These are phyloP conservation scores for Fusarium algeriense DNA, from an alignment of 2,329 filamentous ascomycete species.

Conservation along the genomic window DNA sequence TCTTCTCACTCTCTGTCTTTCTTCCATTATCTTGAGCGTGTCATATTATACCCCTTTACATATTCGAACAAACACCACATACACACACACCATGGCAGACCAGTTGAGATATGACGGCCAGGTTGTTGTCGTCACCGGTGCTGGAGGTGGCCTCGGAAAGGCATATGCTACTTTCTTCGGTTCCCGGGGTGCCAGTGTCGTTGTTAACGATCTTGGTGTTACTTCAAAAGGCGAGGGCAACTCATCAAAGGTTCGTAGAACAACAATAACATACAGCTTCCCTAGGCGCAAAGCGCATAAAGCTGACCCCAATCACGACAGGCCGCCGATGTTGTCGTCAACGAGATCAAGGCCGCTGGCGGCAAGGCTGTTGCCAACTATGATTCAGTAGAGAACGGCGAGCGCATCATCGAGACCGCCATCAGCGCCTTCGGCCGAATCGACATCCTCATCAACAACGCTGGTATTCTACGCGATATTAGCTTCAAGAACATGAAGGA, in stretches of 20 bases:
- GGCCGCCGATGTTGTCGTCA: slow-evolving; percentile 85
- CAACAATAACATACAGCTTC: neutral
- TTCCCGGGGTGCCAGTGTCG: slow-evolving; percentile 90
- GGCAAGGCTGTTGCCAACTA: slow-evolving; percentile 99
- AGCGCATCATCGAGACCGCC: slow-evolving; percentile 92
- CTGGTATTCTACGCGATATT: slow-evolving; percentile 92
- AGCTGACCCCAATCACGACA: slow-evolving; percentile 53
- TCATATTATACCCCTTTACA: slow-evolving; percentile 28
- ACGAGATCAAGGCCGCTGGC: slow-evolving; percentile 86
- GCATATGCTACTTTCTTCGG: slow-evolving; percentile 92
- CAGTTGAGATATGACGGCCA: slow-evolving; percentile 86
- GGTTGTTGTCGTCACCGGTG: slow-evolving; percentile 85
- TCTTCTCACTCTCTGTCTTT: slow-evolving; percentile 8
- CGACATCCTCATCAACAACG: slow-evolving; percentile 97
- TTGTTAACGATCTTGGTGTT: slow-evolving; percentile 95
- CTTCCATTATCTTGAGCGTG: slow-evolving; percentile 33
- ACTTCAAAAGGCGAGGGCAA: slow-evolving; percentile 94
- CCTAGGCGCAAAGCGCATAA: slow-evolving; percentile 14
- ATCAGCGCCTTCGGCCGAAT: slow-evolving; percentile 86
- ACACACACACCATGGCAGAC: slow-evolving; percentile 64
- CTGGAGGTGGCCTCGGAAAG: slow-evolving; percentile 82
- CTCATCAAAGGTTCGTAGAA: slow-evolving; percentile 78
- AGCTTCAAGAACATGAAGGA: slow-evolving; percentile 99
- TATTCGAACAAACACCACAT: slow-evolving; percentile 28
- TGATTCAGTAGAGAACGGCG: slow-evolving; percentile 92